These are phyloP conservation scores for Penicillium macrosclerotiorum DNA, from an alignment of 495 filamentous ascomycete species.

Conservation along the genomic window DNA sequence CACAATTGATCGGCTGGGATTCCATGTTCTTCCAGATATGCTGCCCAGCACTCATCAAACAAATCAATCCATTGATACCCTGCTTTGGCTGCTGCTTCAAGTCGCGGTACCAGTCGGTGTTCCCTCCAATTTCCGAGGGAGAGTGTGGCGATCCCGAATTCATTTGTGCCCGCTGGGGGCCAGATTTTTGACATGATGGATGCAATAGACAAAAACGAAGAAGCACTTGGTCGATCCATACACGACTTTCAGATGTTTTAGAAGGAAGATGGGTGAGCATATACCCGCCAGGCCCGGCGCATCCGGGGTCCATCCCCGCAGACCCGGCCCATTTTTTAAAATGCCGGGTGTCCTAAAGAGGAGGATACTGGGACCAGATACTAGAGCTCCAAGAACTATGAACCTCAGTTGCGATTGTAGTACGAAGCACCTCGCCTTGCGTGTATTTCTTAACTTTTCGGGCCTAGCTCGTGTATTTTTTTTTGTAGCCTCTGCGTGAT, in stretches of 20 bases:
- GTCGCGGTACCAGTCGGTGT: constrained; percentile 25
- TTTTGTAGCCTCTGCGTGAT: no score
- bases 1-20: constrained; percentile 25
- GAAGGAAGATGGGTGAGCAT: constrained; percentile 14
- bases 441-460: no score
- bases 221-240: background rate
- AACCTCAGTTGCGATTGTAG: no score
- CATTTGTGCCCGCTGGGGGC: constrained; percentile 15
- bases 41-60: constrained; percentile 40
- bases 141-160: constrained; percentile 31
- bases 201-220: background rate
- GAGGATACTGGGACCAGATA: no score
- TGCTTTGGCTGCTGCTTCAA: constrained; percentile 29
- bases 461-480: no score
- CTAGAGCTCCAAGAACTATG: no score
- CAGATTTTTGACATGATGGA: constrained; percentile 14
- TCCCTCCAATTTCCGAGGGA: constrained; percentile 32
- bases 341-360: background rate
- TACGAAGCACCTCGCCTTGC: no score
- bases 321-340: constrained; percentile 7
- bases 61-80: constrained; percentile 36
- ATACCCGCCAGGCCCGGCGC: constrained; percentile 7
- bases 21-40: constrained; percentile 28
- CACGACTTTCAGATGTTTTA: background rate
- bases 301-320: constrained; percentile 8